These are phyloP conservation scores for Geranium brycei DNA, from an alignment of 345 rosid genomes.

Conservation along the genomic window DNA sequence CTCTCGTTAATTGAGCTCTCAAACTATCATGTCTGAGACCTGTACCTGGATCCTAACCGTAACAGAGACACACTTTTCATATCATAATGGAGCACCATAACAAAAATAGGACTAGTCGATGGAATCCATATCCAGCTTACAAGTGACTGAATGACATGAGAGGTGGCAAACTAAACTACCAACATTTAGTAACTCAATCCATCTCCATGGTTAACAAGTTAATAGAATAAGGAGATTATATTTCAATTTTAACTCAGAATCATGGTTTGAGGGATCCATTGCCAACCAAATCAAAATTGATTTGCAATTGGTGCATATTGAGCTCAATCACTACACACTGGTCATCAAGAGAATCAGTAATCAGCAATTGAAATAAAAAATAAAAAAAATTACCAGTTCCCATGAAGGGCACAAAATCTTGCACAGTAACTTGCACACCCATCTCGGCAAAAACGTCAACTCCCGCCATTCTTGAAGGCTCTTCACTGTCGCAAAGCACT, in stretches of 20 bases:
- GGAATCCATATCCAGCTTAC: not conserved
- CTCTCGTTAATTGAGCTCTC: too few relatives aligned
- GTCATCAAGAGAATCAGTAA: not conserved
- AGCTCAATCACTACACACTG: too few relatives aligned
- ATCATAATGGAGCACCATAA: not conserved
- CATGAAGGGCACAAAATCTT: conserved; percentile 84
- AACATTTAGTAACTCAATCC: too few relatives aligned
- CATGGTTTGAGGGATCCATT: not conserved
- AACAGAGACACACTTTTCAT: not conserved
- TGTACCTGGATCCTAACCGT: too few relatives aligned
- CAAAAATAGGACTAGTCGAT: not conserved
- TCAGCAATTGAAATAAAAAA: not conserved
- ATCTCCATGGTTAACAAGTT: too few relatives aligned
- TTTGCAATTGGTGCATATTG: not conserved
- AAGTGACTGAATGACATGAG: too few relatives aligned
- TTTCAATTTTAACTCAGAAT: not conserved
- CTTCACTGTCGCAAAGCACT: conserved; percentile 73
- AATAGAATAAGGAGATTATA: too few relatives aligned
- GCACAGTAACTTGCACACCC: conserved; percentile 66
- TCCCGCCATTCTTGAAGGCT: conserved; percentile 78
- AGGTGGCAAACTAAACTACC: too few relatives aligned
- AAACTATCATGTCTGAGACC: too few relatives aligned
- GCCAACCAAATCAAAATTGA: not conserved
- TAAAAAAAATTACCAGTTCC: conserved; percentile 67
- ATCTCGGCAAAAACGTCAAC: conserved; percentile 80